Evolutionary conservation across 1,284 basidiomycete species (phyloP), one percentile per base, ranked within the genome.

Genomic region (Ganoderma boninense): DNA sequence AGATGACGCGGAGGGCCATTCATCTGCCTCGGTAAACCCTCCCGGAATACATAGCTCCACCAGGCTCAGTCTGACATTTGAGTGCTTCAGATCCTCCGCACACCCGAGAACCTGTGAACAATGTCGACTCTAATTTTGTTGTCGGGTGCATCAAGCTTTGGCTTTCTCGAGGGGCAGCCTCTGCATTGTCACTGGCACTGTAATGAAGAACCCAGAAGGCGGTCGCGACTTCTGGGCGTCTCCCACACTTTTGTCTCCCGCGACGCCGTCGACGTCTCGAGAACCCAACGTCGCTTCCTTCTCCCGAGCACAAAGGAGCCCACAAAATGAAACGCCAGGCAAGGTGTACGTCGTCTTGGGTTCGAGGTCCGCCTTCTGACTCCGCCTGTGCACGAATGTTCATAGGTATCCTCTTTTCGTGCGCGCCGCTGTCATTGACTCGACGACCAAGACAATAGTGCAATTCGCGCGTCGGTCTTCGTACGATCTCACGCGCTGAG

Each of bases 211-310:
- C n/a, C n/a, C n/a, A 20, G 38, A 38, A 38, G 38, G 54, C 29
- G 32, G 20, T 10, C 32, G 26, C 18, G 32, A 29, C 29, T 32
- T 57, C 29, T 14, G 29, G 32, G 29, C 18, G 54, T 29, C 18
- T 57, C 54, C 32, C 54, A 32, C 54, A 14, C 54, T 57, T 57
- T 57, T 57, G 54, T 57, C 54, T 57, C 23, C 10, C 29, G 32
- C 54, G 54, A 18, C 29, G 7, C 18, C 1, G 26, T 56, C 54
- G 29, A 14, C 26, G 11, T 38, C n/a, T 16, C 13, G 54, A 6
- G 16, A 5, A 57, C 32, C 23, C 16, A 35, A 2, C 18, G 29
- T 7, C 26, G 32, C 54, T 20, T 57, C 54, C 54, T 57, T 35
- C 54, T 8, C 32, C 18, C 16, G 16, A 57, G 16, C 54, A 35